Evolutionary conservation across 2,329 filamentous ascomycete species (phyloP).

Genomic region (Alternaria postmessia): DNA sequence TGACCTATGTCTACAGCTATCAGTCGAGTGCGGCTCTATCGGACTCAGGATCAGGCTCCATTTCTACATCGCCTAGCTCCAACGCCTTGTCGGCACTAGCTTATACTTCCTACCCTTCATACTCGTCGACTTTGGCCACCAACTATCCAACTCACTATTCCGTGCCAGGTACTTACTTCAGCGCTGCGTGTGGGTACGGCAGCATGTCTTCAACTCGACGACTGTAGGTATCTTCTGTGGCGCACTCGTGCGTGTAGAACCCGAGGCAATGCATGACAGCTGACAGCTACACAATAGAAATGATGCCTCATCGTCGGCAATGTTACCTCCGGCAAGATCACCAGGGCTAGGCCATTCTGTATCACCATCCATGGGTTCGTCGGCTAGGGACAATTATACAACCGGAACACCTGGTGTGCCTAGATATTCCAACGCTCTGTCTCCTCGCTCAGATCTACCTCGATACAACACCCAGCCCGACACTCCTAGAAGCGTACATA

Average conservation of each 20-base stretch:
- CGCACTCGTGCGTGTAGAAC: slow-evolving; percentile 46
- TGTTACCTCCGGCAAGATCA: slow-evolving; percentile 56
- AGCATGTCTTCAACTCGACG: slow-evolving; percentile 52
- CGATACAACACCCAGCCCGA: slow-evolving; percentile 48
- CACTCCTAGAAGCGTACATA: slow-evolving; percentile 48
- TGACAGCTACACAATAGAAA: slow-evolving; percentile 50
- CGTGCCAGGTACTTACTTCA: slow-evolving; percentile 49
- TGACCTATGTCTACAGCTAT: slow-evolving; percentile 57
- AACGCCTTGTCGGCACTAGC: slow-evolving; percentile 58
- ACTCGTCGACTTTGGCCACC: slow-evolving; percentile 39
- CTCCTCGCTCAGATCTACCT: slow-evolving; percentile 47
- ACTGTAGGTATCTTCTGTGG: slow-evolving; percentile 54
- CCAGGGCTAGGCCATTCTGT: slow-evolving; percentile 53
- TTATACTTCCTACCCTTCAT: slow-evolving; percentile 54
- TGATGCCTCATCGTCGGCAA: slow-evolving; percentile 58
- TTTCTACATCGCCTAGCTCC: slow-evolving; percentile 61
- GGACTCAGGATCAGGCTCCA: slow-evolving; percentile 65
- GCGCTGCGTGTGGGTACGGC: slow-evolving; percentile 48
- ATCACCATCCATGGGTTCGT: slow-evolving; percentile 51
- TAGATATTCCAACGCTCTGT: slow-evolving; percentile 45
- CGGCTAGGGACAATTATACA: slow-evolving; percentile 57
- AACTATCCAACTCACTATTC: slow-evolving; percentile 47
- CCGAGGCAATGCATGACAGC: slow-evolving; percentile 48
- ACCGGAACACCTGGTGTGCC: slow-evolving; percentile 50
- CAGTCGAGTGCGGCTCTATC: slow-evolving; percentile 60